Evolutionary conservation across 2,329 filamentous ascomycete genomes (phyloP).

Genomic region (Trichoderma sp.): DNA sequence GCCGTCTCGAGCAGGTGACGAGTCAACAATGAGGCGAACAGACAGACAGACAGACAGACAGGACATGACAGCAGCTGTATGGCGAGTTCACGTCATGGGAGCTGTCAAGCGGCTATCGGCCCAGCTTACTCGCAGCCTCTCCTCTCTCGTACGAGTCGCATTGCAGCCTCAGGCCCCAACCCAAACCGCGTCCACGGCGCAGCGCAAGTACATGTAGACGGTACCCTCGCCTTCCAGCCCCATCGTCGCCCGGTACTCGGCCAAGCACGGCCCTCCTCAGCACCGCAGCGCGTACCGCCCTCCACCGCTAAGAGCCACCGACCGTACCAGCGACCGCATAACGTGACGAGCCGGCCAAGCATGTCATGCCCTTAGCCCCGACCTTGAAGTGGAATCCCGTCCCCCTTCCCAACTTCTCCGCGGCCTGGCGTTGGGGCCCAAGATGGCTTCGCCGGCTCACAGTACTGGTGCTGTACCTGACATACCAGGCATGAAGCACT

Average conservation of each 20-base stretch:
- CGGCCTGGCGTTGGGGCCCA: not conserved
- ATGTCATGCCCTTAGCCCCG: constrained; percentile 20
- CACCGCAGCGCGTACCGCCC: not conserved
- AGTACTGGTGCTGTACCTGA: not conserved
- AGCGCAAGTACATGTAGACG: not conserved
- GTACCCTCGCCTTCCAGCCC: not conserved
- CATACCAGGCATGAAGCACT: no score
- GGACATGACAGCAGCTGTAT: no score
- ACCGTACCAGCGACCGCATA: constrained; percentile 2
- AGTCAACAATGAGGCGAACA: no score
- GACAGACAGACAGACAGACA: no score
- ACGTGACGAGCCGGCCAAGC: constrained; percentile 27
- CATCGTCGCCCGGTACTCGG: not conserved
- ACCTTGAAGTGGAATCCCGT: constrained; percentile 3
- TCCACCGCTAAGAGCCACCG: not conserved
- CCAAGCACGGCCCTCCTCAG: not conserved
- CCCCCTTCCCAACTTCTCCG: not conserved
- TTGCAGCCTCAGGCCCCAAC: no score
- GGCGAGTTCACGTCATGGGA: no score
- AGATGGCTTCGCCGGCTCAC: not conserved
- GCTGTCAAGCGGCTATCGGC: no score
- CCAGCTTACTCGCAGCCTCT: no score
- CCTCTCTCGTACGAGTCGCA: no score
- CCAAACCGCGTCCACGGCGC: no score
- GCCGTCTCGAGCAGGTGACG: no score